Conservation (phyloP, 2,329 filamentous ascomycete species). For the Orbilia javanica region DNA sequence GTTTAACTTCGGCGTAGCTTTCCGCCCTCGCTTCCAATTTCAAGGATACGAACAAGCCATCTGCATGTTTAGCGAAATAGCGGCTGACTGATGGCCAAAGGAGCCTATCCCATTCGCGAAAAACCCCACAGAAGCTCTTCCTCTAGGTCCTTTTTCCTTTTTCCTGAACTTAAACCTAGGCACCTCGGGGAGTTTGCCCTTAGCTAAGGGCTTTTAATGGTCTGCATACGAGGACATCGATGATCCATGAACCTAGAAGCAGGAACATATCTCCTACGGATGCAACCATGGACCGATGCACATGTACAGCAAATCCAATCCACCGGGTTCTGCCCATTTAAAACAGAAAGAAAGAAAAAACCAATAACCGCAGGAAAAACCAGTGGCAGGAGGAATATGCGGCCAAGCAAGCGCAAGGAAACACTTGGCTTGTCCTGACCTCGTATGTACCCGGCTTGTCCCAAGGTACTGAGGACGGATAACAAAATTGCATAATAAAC, state of each 20-base stretch:
- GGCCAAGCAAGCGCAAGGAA: neutral
- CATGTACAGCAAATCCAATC: slow-evolving; percentile 19
- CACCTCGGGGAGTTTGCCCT: neutral
- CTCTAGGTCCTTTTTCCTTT: slow-evolving; percentile 18
- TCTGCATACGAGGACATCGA: slow-evolving; percentile 9
- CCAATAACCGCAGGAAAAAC: neutral
- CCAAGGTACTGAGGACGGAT: too few species aligned
- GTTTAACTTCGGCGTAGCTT: slow-evolving; percentile 20
- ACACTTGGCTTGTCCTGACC: neutral
- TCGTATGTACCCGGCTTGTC: too few species aligned
- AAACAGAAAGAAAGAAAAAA: too few species aligned
- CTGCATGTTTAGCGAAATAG: slow-evolving; percentile 41
- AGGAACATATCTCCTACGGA: slow-evolving; percentile 47
- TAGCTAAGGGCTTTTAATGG: neutral
- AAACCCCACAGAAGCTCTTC: neutral
- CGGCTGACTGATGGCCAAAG: slow-evolving; percentile 16
- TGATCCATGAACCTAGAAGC: slow-evolving; percentile 34
- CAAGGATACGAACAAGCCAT: slow-evolving; percentile 28
- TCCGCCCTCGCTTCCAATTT: slow-evolving; percentile 27
- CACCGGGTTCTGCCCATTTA: slow-evolving; percentile 31
- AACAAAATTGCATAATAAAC: too few species aligned
- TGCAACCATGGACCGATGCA: slow-evolving; percentile 44
- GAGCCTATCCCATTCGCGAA: slow-evolving; percentile 28
- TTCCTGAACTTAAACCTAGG: neutral
- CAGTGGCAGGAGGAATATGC: neutral